Evolutionary conservation across 495 filamentous ascomycete genomes (phyloP), one percentile per base, ranked within the genome.

Genomic region (Aspergillus diversus): DNA sequence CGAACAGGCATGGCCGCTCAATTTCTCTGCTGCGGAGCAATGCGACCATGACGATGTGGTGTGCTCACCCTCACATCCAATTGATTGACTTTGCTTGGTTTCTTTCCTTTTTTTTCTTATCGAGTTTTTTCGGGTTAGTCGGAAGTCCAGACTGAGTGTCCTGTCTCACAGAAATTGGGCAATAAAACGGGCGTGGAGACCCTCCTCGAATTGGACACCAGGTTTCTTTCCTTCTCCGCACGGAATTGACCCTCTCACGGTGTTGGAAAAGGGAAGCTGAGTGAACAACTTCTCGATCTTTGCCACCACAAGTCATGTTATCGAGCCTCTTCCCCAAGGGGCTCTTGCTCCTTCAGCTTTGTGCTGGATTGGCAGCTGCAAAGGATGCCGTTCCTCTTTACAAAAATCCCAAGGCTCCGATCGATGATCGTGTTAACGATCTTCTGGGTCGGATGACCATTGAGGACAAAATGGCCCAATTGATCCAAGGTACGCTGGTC

Each of bases 361-460:
- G 66, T 47, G 60, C 65, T 35, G 68, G 71, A 31, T 27, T 68
- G 16, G 64, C 67, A 15, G 48, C 61, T 43, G 70, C 68, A 13
- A 61, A 69, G n/a, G 55, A 53, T 51, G 39, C 37, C 21, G 65
- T 63, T 5, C 75, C 73, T 0, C 58, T 80, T 5, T 91, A 91
- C 81, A 90, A 89, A 67, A 78, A 90, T 69, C 73, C 89, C 0
- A 75, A 73, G 17, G 84, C 84, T 0, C 66, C 82, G 5, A 80
- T 90, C 12, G 87, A 90, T 50, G 81, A 78, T 55, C 78, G 89
- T 47, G 83, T 92, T 7, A 71, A 79, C 8, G 88, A 91, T 70
- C 75, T 92, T 27, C 64, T 92, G 59, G 80, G 82, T 2, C 79
- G 86, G 27, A 91, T 92, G 89, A 90, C 85, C 0, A 80, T 88